Conservation (phyloP, 768 basidiomycete species). For the Hemileccinum impolitum region DNA sequence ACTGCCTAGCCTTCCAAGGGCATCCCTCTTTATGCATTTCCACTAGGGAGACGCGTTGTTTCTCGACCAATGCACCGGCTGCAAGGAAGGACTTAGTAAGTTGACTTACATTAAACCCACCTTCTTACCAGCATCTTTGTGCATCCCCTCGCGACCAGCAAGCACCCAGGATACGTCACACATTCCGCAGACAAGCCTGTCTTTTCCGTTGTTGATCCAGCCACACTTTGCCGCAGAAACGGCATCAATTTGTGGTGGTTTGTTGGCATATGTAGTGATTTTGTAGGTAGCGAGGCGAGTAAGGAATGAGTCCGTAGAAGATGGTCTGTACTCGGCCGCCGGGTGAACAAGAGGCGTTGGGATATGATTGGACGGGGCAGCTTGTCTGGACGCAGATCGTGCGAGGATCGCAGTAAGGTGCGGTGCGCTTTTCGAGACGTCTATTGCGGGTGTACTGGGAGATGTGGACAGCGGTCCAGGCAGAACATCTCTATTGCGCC, state of each 20-base stretch:
- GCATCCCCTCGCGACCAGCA: slow-evolving; percentile 66
- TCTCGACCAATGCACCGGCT: slow-evolving; percentile 73
- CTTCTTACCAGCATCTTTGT: slow-evolving; percentile 69
- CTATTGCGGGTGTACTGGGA: slow-evolving; percentile 11
- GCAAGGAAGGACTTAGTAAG: slow-evolving; percentile 16
- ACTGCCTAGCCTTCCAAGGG: slow-evolving; percentile 80
- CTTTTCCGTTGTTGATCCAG: slow-evolving; percentile 82
- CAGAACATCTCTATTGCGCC: not conserved
- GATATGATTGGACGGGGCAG: slow-evolving; percentile 44
- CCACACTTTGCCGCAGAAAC: slow-evolving; percentile 81
- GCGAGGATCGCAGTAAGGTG: slow-evolving; percentile 68
- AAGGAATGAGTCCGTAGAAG: slow-evolving; percentile 71
- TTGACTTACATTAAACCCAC: slow-evolving; percentile 22
- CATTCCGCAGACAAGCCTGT: slow-evolving; percentile 69
- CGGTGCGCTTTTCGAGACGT: slow-evolving; percentile 57
- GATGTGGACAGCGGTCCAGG: not conserved
- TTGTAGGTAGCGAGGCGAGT: slow-evolving; percentile 74
- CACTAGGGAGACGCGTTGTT: slow-evolving; percentile 63
- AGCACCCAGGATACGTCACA: slow-evolving; percentile 76
- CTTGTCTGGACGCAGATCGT: slow-evolving; percentile 58
- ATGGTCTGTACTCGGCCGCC: slow-evolving; percentile 70
- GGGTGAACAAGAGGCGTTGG: slow-evolving; percentile 22
- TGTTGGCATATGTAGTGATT: slow-evolving; percentile 76
- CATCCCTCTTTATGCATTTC: slow-evolving; percentile 77
- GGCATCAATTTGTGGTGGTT: slow-evolving; percentile 68